Percentiles rank a stretch among this genome's conserved stretches.
Conservation (phyloP, 495 filamentous ascomycete genomes). For the Lepraria neglecta region DNA sequence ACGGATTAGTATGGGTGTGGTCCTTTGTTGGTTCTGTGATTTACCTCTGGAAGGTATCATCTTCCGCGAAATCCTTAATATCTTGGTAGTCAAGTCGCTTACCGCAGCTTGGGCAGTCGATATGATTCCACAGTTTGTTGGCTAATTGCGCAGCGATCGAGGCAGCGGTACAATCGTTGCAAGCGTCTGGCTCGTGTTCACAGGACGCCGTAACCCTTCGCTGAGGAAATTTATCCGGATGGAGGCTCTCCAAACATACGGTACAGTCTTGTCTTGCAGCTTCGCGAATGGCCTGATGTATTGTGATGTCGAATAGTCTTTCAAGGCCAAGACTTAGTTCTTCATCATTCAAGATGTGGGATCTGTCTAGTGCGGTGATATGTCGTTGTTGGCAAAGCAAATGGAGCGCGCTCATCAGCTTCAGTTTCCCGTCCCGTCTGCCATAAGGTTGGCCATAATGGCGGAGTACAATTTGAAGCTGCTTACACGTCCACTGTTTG, state of each 20-base stretch:
- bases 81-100: conserved; percentile 5
- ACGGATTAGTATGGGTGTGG: neutral
- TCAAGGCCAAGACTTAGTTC: no score
- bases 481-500: neutral
- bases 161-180: neutral
- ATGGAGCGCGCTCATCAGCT: no score
- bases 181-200: conserved; percentile 10
- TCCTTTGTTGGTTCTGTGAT: neutral
- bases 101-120: conserved; percentile 18
- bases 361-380: no score
- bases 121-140: conserved; percentile 16
- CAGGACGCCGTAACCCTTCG: conserved; percentile 12
- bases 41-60: conserved; percentile 13
- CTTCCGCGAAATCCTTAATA: conserved; percentile 2
- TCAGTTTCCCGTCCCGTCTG: no score
- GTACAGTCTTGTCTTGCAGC: neutral
- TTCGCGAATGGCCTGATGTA: no score
- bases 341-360: no score
- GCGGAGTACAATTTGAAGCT: neutral
- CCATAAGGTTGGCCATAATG: no score
- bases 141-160: conserved; percentile 7
- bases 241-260: conserved; percentile 15
- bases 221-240: neutral
- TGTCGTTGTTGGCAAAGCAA: no score
- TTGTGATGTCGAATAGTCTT: no score